phyloP scores from a whole-genome alignment of 495 filamentous ascomycete genomes.

The Podospora australis region DNA sequence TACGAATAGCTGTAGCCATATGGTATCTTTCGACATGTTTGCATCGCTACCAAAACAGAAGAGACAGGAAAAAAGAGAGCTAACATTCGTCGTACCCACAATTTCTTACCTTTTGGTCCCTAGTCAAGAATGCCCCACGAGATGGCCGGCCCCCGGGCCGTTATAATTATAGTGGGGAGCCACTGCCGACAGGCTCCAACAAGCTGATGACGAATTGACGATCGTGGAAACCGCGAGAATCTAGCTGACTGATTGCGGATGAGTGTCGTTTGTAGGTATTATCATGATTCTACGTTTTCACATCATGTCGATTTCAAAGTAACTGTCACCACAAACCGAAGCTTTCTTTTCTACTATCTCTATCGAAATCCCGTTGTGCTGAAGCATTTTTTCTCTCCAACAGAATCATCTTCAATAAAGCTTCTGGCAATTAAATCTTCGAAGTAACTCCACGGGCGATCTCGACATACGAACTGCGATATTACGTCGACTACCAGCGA shows the following conservation, averaged over 20 bases:
- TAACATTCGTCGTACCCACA: no score
- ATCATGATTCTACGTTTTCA: background rate
- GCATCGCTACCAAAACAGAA: no score
- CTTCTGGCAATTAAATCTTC: no score
- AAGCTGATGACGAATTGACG: background rate
- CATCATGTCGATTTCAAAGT: background rate
- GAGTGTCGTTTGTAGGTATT: no score
- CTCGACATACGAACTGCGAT: background rate
- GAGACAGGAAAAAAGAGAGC: no score
- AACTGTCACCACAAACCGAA: background rate
- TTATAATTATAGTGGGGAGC: background rate
- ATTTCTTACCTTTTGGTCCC: no score
- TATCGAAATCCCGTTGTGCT: no score
- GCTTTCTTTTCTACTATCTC: background rate
- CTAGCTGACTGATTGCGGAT: slow-evolving; percentile 1
- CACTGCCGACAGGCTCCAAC: background rate
- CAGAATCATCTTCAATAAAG: no score
- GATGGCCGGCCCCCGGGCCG: background rate
- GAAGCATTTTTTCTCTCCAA: no score
- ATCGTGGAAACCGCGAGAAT: slow-evolving; percentile 2
- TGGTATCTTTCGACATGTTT: no score
- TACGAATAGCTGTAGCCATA: no score
- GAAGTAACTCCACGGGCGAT: no score
- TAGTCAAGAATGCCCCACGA: background rate
- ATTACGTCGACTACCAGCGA: background rate